Evolutionary conservation across 2,329 filamentous ascomycete genomes (phyloP).

Genomic region (Colletotrichum tabaci): DNA sequence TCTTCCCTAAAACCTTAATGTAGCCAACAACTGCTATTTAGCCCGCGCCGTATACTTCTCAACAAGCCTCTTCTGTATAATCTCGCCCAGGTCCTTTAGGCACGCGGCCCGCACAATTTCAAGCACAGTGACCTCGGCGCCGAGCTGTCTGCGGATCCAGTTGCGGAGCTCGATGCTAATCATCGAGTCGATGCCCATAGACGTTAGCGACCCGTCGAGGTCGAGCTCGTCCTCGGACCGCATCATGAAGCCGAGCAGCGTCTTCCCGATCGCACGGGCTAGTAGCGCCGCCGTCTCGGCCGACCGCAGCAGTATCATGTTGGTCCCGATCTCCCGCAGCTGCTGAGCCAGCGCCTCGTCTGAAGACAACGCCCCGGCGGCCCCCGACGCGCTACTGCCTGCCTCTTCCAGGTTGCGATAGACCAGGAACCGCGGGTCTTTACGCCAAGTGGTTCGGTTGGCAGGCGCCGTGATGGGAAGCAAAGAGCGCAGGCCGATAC

Average conservation of each 20-base stretch:
- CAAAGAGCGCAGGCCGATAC: conserved; percentile 28
- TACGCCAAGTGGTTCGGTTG: conserved; percentile 38
- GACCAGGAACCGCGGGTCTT: conserved; percentile 44
- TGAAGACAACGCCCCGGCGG: background rate
- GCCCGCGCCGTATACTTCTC: background rate
- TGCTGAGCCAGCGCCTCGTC: background rate
- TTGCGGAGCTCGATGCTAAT: conserved; percentile 43
- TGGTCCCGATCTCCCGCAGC: background rate
- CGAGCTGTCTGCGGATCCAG: conserved; percentile 43
- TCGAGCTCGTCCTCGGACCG: conserved; percentile 32
- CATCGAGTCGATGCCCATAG: conserved; percentile 44
- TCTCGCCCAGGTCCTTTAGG: background rate
- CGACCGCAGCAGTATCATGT: background rate
- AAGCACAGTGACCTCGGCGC: conserved; percentile 42
- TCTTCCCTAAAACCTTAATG: background rate
- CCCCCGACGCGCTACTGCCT: background rate
- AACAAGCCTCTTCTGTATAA: background rate
- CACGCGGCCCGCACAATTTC: background rate
- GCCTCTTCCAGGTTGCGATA: conserved; percentile 43
- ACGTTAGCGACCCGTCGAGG: conserved; percentile 13
- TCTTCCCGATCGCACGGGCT: background rate
- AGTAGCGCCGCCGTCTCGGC: background rate
- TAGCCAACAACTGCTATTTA: background rate
- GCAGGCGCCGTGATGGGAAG: conserved; percentile 27
- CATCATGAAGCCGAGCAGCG: conserved; percentile 35